These are phyloP conservation scores for Tanacetum coccineum DNA, from an alignment of 129 eudicot species.

Conservation along the genomic window DNA sequence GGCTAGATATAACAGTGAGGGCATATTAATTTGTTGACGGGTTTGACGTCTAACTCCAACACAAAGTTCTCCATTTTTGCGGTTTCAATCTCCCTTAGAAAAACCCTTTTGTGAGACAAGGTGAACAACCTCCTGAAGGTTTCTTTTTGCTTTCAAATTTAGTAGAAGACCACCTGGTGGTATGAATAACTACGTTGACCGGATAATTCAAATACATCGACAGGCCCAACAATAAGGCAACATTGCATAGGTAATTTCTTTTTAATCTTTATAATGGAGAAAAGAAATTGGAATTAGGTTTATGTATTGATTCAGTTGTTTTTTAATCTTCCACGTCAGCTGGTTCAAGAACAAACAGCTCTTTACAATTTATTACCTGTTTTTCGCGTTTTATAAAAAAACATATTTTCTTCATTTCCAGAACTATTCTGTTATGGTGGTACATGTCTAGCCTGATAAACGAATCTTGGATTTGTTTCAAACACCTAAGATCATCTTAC, in stretches of 20 bases:
- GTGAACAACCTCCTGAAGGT: constrained; percentile 88
- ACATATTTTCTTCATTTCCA: neutral
- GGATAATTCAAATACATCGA: constrained; percentile 68
- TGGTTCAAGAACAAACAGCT: too few species aligned
- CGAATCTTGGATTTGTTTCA: too few species aligned
- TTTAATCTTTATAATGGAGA: neutral
- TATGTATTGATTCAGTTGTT: neutral
- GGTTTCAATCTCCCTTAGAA: too few species aligned
- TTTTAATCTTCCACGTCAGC: neutral
- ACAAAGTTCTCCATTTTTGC: constrained; percentile 70
- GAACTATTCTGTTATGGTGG: too few species aligned
- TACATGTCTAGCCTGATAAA: too few species aligned
- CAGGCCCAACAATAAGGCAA: constrained; percentile 62
- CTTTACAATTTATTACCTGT: too few species aligned
- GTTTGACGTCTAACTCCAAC: constrained; percentile 84
- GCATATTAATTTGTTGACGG: constrained; percentile 73
- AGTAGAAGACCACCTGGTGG: constrained; percentile 71
- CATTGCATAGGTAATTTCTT: constrained; percentile 36
- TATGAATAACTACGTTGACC: constrained; percentile 64
- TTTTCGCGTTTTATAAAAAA: too few species aligned
- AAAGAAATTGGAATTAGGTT: neutral
- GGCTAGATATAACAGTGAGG: constrained; percentile 93
- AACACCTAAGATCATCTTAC: too few species aligned
- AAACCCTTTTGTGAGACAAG: constrained; percentile 88
- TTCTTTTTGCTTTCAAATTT: constrained; percentile 64